Conservation (phyloP, 108 stramenopile species). For the Stephanodiscus triporus region DNA sequence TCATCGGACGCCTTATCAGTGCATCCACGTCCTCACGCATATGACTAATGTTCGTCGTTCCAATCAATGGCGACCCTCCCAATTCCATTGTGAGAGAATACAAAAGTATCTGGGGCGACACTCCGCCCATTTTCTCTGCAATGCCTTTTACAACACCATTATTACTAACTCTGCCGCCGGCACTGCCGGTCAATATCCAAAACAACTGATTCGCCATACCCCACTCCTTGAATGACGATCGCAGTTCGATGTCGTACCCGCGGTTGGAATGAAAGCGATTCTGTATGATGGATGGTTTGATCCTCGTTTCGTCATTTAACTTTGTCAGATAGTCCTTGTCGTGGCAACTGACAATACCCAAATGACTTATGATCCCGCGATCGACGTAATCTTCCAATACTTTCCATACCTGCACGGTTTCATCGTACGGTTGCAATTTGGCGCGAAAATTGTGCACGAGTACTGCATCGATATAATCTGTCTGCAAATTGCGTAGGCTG, state of each 20-base stretch:
- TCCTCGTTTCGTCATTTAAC: conserved; percentile 25
- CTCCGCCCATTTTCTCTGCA: conserved; percentile 21
- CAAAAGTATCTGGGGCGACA: conserved; percentile 31
- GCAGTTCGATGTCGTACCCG: conserved; percentile 33
- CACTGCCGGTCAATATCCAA: conserved; percentile 41
- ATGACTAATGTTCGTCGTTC: conserved; percentile 20
- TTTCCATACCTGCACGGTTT: conserved; percentile 46
- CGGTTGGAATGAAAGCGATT: conserved; percentile 54
- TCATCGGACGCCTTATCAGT: conserved; percentile 14
- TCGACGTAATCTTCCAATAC: conserved; percentile 49
- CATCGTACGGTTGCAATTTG: conserved; percentile 34
- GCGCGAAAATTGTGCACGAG: conserved; percentile 57
- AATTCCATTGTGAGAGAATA: conserved; percentile 34
- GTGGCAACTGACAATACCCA: conserved; percentile 50
- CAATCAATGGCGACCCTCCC: conserved; percentile 35
- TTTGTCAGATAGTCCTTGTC: conserved; percentile 35
- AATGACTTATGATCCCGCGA: conserved; percentile 32
- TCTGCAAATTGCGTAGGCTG: conserved; percentile 41
- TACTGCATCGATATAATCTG: conserved; percentile 46
- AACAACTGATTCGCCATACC: conserved; percentile 32
- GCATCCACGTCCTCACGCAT: conserved; percentile 38
- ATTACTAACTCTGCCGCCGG: conserved; percentile 32
- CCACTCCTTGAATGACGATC: conserved; percentile 24
- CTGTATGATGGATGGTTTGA: conserved; percentile 49
- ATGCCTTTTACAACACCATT: conserved; percentile 23